Base-by-base conservation (phyloP, 257 asterid genomes). In the Capsicum rhomboideum region DNA sequence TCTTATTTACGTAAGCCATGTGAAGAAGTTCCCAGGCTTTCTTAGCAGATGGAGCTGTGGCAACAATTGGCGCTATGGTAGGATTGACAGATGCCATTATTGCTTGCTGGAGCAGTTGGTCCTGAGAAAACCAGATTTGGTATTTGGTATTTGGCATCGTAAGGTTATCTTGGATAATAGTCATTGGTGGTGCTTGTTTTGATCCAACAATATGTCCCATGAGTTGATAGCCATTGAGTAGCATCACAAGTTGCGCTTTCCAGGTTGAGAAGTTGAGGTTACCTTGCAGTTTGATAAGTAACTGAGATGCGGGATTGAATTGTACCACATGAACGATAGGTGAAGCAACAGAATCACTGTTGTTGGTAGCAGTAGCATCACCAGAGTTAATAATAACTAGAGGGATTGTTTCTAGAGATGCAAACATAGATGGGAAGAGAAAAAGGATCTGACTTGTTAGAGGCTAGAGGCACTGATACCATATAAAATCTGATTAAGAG, bases 121-220 rank as follows among this genome's bases (percentile, higher is more conserved):
- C 37, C 37, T 26, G 11, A 28, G 21, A 28, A 6, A 64, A 28
- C 72, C 11, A 28, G 1, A 64, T 2, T 28, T 28, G 1, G 17
- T 26, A 63, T 2, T 1, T 12, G 11, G 11, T 4, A 63, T 63
- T 63, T 11, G 71, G 42, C 4, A 28, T 6, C n/a, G 16, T 1
- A 26, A 63, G 20, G n/a, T 26, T 13, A 26, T 63, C 0, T 1
- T 63, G 40, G 4, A n/a, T 28, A 63, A 63, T 1, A 26, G 34
- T 63, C 40, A 11, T 5, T 1, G 4, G 20, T 26, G 69, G 69
- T 26, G 0, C 10, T 0, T 0, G 4, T 26, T n/a, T n/a, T n/a
- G n/a, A n/a, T n/a, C n/a, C n/a, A n/a, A n/a, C n/a, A n/a, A n/a
- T n/a, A n/a, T n/a, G n/a, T n/a, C n/a, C n/a, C n/a, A n/a, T n/a